phyloP scores from a whole-genome alignment of 2,329 filamentous ascomycete species.

The Aureobasidium sp. region DNA sequence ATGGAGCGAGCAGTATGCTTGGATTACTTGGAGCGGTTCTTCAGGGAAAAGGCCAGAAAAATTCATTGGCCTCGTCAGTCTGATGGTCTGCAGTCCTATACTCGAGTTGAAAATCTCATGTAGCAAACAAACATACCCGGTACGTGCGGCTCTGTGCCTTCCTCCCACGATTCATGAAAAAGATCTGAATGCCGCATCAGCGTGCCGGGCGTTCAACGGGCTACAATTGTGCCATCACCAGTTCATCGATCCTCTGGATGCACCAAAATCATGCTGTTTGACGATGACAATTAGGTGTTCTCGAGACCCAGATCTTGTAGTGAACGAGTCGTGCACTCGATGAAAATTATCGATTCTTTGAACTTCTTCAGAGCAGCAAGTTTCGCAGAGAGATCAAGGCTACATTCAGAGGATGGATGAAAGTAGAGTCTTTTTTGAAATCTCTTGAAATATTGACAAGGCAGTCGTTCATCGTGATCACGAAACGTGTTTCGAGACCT shows the following conservation, averaged over 20 bases:
- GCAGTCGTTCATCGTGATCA: too few relatives aligned
- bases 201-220: not conserved
- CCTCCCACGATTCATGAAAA: too few relatives aligned
- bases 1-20: too few relatives aligned
- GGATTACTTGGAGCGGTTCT: too few relatives aligned
- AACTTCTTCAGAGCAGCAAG: not conserved
- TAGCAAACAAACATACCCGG: not conserved
- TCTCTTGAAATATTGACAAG: too few relatives aligned
- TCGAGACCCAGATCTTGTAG: not conserved
- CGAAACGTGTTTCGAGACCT: too few relatives aligned
- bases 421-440: too few relatives aligned
- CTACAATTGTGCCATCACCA: not conserved
- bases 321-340: not conserved
- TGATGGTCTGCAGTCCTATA: too few relatives aligned
- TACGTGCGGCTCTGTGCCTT: not conserved
- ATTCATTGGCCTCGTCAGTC: too few relatives aligned
- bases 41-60: too few relatives aligned
- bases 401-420: too few relatives aligned
- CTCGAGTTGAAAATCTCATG: not conserved
- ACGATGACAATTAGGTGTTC: not conserved
- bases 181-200: not conserved
- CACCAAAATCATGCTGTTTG: not conserved
- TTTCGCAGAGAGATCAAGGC: too few relatives aligned
- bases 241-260: not conserved
- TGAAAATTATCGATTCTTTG: not conserved